phyloP scores from a whole-genome alignment of 495 filamentous ascomycete genomes.

The Penicillium pulvis region DNA sequence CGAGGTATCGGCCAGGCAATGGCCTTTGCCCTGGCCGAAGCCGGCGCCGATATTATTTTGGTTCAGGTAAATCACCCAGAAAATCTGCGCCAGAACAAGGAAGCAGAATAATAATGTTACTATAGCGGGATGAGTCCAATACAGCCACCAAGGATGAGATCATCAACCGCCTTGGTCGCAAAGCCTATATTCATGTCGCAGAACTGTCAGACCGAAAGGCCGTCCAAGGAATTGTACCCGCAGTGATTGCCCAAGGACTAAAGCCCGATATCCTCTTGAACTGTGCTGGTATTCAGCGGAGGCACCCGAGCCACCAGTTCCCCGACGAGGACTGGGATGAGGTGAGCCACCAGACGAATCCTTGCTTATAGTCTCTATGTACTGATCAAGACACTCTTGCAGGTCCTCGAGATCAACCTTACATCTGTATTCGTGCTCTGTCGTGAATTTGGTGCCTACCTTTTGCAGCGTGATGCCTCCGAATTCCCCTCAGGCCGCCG shows the following conservation, averaged over 20 bases:
- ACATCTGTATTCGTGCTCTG: constrained; percentile 79
- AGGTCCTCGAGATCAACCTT: constrained; percentile 83
- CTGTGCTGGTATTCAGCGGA: constrained; percentile 82
- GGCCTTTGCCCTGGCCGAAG: constrained; percentile 78
- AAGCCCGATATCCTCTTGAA: constrained; percentile 76
- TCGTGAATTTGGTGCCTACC: constrained; percentile 83
- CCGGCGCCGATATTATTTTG: constrained; percentile 79
- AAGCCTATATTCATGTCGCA: constrained; percentile 66
- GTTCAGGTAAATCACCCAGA: constrained; percentile 40
- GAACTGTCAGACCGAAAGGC: constrained; percentile 67
- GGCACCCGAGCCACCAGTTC: constrained; percentile 76
- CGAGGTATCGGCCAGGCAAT: constrained; percentile 87
- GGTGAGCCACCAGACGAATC: constrained; percentile 30
- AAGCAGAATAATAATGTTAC: constrained; percentile 3
- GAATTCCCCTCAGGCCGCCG: constrained; percentile 55
- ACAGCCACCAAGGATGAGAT: constrained; percentile 60
- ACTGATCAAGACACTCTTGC: background rate
- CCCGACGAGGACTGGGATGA: constrained; percentile 82
- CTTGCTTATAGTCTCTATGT: background rate
- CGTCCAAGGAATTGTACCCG: constrained; percentile 63
- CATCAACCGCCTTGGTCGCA: constrained; percentile 66
- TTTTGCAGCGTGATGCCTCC: constrained; percentile 62
- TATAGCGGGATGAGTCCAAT: constrained; percentile 65
- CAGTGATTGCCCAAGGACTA: constrained; percentile 59
- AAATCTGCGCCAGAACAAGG: background rate